A percentile compares a stretch with the other conserved stretches of the same genome.
Conservation (phyloP, 352 stramenopile species). For the Pythium myriotylum region DNA sequence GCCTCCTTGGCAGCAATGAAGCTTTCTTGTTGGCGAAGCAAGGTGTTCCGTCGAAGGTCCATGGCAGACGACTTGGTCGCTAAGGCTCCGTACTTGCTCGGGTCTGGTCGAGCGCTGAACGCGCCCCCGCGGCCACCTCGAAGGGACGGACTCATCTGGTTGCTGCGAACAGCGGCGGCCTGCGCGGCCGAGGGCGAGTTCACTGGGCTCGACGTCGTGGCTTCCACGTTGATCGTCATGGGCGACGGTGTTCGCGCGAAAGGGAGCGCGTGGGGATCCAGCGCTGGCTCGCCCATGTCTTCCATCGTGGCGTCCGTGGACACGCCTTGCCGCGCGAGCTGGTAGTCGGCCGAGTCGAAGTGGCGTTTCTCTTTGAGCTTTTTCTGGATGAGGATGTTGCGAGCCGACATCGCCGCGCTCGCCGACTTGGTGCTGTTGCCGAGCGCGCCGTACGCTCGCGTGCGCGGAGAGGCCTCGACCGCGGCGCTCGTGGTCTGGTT, state of each 20-base stretch:
- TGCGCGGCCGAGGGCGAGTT: slow-evolving; percentile 55
- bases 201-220: slow-evolving; percentile 22
- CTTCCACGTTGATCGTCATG: slow-evolving; percentile 37
- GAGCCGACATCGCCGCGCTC: slow-evolving; percentile 44
- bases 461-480: not conserved
- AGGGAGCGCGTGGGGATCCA: not conserved
- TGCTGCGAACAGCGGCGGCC: slow-evolving; percentile 13
- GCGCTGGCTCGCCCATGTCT: slow-evolving; percentile 22
- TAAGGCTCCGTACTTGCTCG: slow-evolving; percentile 42
- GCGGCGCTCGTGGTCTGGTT: slow-evolving; percentile 20
- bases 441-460: slow-evolving; percentile 26
- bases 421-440: slow-evolving; percentile 16
- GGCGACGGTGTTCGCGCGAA: slow-evolving; percentile 17
- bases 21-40: slow-evolving; percentile 25
- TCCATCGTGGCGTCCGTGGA: slow-evolving; percentile 19
- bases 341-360: slow-evolving; percentile 83
- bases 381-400: slow-evolving; percentile 72
- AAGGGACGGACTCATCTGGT: slow-evolving; percentile 61
- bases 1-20: slow-evolving; percentile 17
- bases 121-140: slow-evolving; percentile 19
- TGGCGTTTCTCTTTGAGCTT: slow-evolving; percentile 71
- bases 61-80: slow-evolving; percentile 1
- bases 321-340: slow-evolving; percentile 42
- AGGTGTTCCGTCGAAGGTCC: slow-evolving; percentile 15
- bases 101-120: slow-evolving; percentile 1